Percentiles rank a stretch among this genome's conserved stretches.
Evolutionary conservation across 2,329 filamentous ascomycete species (phyloP).

Genomic region (Herpotrichia juniperi): DNA sequence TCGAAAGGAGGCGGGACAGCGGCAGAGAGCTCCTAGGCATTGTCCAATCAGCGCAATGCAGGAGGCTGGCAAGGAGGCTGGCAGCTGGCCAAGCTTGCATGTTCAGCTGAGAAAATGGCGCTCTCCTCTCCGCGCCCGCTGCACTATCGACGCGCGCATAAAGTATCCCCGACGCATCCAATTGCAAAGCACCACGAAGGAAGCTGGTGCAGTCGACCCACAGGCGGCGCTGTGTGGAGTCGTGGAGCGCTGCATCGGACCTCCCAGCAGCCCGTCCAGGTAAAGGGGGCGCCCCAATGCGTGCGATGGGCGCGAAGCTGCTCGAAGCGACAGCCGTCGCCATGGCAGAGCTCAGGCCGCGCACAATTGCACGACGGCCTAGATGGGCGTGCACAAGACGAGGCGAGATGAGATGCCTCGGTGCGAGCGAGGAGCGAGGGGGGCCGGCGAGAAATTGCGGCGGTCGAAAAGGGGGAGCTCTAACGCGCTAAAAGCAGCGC

Average conservation of each 20-base stretch:
- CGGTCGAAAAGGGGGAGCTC: conserved; percentile 28
- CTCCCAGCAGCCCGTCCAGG: conserved; percentile 13
- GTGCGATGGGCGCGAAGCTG: not conserved
- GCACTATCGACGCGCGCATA: conserved; percentile 35
- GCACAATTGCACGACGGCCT: conserved; percentile 17
- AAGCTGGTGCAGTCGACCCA: conserved; percentile 18
- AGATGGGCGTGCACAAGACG: conserved; percentile 8
- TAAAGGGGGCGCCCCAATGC: not conserved
- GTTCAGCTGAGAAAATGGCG: conserved; percentile 40
- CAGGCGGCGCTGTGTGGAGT: conserved; percentile 18
- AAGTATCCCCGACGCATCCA: conserved; percentile 25
- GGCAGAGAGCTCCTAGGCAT: not conserved
- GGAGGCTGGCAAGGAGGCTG: conserved; percentile 32
- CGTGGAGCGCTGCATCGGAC: conserved; percentile 22
- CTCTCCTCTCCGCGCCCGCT: conserved; percentile 11
- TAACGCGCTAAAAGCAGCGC: conserved; percentile 26
- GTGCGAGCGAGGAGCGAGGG: conserved; percentile 10
- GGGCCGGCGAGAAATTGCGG: not conserved
- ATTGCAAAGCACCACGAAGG: conserved; percentile 41
- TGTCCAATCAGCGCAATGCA: conserved; percentile 28
- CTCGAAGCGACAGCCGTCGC: not conserved
- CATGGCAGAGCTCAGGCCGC: conserved; percentile 18
- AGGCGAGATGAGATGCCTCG: conserved; percentile 32
- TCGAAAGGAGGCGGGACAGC: not conserved
- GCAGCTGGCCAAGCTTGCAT: conserved; percentile 20